Evolutionary conservation across 495 filamentous ascomycete genomes (phyloP).

Genomic region (Pseudotulostoma volvatum): DNA sequence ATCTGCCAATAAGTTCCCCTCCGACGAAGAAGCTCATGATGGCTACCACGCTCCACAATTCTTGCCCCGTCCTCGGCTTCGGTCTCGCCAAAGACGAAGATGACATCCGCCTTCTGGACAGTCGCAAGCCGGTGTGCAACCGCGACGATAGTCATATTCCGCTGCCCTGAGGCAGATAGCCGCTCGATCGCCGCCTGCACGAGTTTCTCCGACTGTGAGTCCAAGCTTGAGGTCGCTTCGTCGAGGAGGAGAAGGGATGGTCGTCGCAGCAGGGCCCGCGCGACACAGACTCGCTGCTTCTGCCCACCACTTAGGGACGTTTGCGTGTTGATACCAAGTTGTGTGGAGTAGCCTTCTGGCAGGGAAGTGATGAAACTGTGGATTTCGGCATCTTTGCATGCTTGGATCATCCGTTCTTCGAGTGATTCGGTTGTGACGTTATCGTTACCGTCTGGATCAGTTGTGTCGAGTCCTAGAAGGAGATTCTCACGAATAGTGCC

Average conservation of each 20-base stretch:
- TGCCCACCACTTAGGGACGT: slow-evolving; percentile 53
- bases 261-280: slow-evolving; percentile 48
- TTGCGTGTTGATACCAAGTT: slow-evolving; percentile 20
- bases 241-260: slow-evolving; percentile 51
- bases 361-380: slow-evolving; percentile 45
- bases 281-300: slow-evolving; percentile 52
- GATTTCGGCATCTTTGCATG: slow-evolving; percentile 43
- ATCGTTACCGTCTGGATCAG: slow-evolving; percentile 16
- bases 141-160: slow-evolving; percentile 43
- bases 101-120: slow-evolving; percentile 55
- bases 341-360: slow-evolving; percentile 27
- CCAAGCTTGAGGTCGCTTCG: slow-evolving; percentile 53
- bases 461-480: slow-evolving; percentile 35
- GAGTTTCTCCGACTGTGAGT: slow-evolving; percentile 48
- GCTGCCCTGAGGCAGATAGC: slow-evolving; percentile 32
- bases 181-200: slow-evolving; percentile 49
- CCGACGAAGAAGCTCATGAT: slow-evolving; percentile 12
- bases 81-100: slow-evolving; percentile 45
- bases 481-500: slow-evolving; percentile 49
- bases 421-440: slow-evolving; percentile 3
- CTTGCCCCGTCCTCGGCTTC: slow-evolving; percentile 8
- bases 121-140: slow-evolving; percentile 57
- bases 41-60: slow-evolving; percentile 13
- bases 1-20: slow-evolving; percentile 22
- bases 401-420: slow-evolving; percentile 34